Percentiles rank a stretch among this genome's conserved stretches.
Conservation (phyloP, 257 asterid genomes). For the Ocimum tenuiflorum region DNA sequence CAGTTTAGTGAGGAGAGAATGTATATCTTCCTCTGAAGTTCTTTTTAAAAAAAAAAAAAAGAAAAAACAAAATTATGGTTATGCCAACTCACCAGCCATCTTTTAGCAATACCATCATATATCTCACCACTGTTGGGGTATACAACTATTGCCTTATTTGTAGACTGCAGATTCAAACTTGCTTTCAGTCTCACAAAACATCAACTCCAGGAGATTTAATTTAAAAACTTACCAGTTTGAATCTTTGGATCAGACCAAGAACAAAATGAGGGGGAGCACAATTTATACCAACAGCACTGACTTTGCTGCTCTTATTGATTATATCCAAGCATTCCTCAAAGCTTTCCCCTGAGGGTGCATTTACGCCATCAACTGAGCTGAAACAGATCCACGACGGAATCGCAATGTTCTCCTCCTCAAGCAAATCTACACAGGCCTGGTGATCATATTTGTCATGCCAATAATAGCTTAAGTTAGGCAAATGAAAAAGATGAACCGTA, state of each 20-base stretch:
- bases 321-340: conserved; percentile 50
- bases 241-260: conserved; percentile 49
- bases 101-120: conserved; percentile 75
- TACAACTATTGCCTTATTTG: conserved; percentile 59
- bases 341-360: conserved; percentile 79
- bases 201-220: neutral
- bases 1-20: neutral
- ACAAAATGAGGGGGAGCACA: conserved; percentile 85
- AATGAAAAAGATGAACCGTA: too few species aligned
- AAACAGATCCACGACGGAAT: conserved; percentile 88
- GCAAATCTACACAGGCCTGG: conserved; percentile 72
- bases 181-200: neutral
- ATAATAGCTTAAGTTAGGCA: neutral
- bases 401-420: conserved; percentile 54
- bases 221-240: conserved; percentile 44
- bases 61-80: too few species aligned
- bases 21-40: neutral
- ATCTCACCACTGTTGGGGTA: conserved; percentile 77
- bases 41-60: too few species aligned
- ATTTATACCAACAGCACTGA: conserved; percentile 65
- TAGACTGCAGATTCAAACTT: conserved; percentile 32
- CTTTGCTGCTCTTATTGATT: conserved; percentile 45
- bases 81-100: conserved; percentile 54
- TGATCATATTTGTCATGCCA: neutral
- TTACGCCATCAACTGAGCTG: conserved; percentile 68